Evolutionary conservation across 1,284 basidiomycete genomes (phyloP), one percentile per base, ranked within the genome.

Genomic region (Leccinum insolens): DNA sequence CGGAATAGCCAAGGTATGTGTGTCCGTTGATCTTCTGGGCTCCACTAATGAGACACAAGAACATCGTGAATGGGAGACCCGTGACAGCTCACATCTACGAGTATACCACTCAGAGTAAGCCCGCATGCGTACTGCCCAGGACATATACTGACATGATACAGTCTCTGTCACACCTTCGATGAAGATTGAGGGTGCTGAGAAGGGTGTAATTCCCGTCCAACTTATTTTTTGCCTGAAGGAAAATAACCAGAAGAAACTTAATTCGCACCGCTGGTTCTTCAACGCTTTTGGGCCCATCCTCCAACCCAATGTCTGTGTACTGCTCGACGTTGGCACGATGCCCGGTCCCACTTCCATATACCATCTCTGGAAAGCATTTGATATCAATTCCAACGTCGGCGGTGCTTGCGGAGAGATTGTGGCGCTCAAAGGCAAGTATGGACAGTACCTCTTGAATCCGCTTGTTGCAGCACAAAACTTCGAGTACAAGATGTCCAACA

Each of bases 321-420:
- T 99, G 25, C 88, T 99, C 58, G 96, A 99, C 75, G 96, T 98
- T 22, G 97, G 96, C 2, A 99, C 96, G 0, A 90, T 92, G 85
- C 96, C 96, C 0, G 94, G 94, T 3, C 89, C 92, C 8, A 94
- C 90, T 59, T 91, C 89, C 17, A 96, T 98, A 75, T 99, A 98
- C 79, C 94, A 98, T 75, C 82, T 99, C 11, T 98, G 96, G 96
- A 98, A 98, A 80, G 92, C 95, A 4, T 98, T 99, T 71, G 96
- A 98, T 77, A 92, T 96, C 80, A 96, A 98, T 80, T 94, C 92
- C 34, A 96, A 97, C 71, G 95, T 98, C 41, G 96, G 95, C 0
- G 96, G 97, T 34, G 96, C 97, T 5, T 98, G 95, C 76, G 96
- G 96, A n/a, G 96, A 98, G 82, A 97, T 98, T 65, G 94, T 96